A percentile compares a stretch with the other conserved stretches of the same genome.
phyloP scores from a whole-genome alignment of 2,329 filamentous ascomycete genomes.

The Aspergillus sojae region DNA sequence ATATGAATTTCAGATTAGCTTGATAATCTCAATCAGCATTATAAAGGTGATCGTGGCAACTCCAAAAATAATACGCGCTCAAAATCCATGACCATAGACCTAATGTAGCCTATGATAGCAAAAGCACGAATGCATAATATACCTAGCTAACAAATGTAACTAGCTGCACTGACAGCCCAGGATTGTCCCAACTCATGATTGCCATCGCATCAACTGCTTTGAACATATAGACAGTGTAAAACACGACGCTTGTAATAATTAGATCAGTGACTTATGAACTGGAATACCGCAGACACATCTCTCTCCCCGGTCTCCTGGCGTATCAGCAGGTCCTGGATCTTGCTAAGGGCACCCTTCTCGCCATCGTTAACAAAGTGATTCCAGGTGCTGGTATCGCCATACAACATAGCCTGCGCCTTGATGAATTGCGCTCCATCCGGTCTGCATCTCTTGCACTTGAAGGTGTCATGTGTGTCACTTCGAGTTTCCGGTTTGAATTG shows the following conservation, averaged over 20 bases:
- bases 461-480: slow-evolving; percentile 96
- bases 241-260: slow-evolving; percentile 2
- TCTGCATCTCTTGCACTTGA: slow-evolving; percentile 95
- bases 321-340: slow-evolving; percentile 88
- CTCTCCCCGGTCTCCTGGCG: slow-evolving; percentile 78
- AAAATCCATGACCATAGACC: not conserved
- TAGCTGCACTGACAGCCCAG: not conserved
- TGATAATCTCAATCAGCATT: not conserved
- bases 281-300: slow-evolving; percentile 92
- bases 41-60: not conserved
- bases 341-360: slow-evolving; percentile 65
- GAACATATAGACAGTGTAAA: not conserved
- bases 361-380: slow-evolving; percentile 90
- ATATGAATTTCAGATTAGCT: not conserved
- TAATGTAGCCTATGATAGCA: not conserved
- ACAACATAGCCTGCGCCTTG: slow-evolving; percentile 92
- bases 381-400: slow-evolving; percentile 98
- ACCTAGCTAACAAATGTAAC: no score
- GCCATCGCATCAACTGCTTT: not conserved
- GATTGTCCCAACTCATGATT: not conserved
- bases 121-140: not conserved
- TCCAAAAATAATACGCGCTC: not conserved
- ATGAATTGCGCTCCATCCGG: slow-evolving; percentile 83
- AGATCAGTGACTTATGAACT: slow-evolving; percentile 88
- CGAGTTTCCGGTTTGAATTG: slow-evolving; percentile 83